Base-by-base conservation (phyloP, 2,329 filamentous ascomycete species). In the Aspergillaceae sp. region DNA sequence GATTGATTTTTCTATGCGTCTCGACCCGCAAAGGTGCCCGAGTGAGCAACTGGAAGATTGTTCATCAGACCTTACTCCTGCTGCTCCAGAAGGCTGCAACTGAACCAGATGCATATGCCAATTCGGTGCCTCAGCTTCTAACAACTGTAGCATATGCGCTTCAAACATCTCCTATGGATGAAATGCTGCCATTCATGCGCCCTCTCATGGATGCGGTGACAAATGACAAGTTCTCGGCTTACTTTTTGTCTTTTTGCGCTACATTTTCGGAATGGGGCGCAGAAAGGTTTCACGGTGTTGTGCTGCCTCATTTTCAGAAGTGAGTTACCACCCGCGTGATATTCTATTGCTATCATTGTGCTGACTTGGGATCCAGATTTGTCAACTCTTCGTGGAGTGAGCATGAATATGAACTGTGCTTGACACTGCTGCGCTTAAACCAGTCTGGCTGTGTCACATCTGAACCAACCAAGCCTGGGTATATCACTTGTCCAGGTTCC, bases 191-290 rank as follows among this genome's bases (percentile, higher is more conserved):
- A 1, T 77, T 79, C 34, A 77, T 90, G 47, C 76, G 79, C 10
- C 67, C 79, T 3, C 74, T 94, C 40, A 78, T 80, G 61, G 79
- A 83, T 32, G 70, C 72, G 3, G 69, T 94, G 41, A 81, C 79
- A 3, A 77, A 77, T 43, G 80, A 84, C 40, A 75, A 76, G 1
- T 76, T 90, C 57, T 79, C 83, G 58, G 68, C 68, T 43, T 84
- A 83, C 72, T 97, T 95, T 63, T 76, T 97, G 38, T 77, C 82
- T 0, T 95, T 97, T 65, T 96, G 88, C 66, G 83, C 84, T 9
- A 83, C 87, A 44, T 83, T 92, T 55, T 83, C 87, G 0, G 78
- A 87, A 45, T 73, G 94, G 33, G 83, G 89, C 40, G 63, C 76
- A 1, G 78, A 83, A 44, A 78, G 86, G 35, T 98, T 97, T 60